Conservation (phyloP, 768 basidiomycete species). For the Pulveroboletus ravenelii region DNA sequence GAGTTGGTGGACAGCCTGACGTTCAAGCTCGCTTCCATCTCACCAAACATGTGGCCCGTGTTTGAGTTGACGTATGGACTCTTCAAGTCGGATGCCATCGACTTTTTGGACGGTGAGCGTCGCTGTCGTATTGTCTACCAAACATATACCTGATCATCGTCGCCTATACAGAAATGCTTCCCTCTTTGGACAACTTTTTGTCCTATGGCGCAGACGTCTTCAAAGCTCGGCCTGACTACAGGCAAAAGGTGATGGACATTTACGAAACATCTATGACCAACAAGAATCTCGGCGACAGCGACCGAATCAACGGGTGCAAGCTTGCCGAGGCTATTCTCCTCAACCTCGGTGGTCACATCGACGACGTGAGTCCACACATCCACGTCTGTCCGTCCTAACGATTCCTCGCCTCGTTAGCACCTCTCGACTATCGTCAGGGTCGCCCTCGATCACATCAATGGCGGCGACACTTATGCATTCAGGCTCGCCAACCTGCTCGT, state of each 20-base stretch:
- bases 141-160: neutral
- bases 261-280: conserved; percentile 70
- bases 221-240: conserved; percentile 68
- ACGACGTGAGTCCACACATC: conserved; percentile 53
- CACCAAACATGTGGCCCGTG: conserved; percentile 82
- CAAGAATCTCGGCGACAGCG: conserved; percentile 74
- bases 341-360: conserved; percentile 70
- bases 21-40: conserved; percentile 72
- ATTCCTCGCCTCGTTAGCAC: conserved; percentile 36
- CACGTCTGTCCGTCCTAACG: neutral
- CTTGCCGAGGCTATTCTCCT: conserved; percentile 78
- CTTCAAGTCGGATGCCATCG: conserved; percentile 79
- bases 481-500: conserved; percentile 79
- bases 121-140: neutral
- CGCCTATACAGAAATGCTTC: conserved; percentile 70
- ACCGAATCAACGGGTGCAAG: conserved; percentile 80
- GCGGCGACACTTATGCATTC: conserved; percentile 57
- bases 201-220: conserved; percentile 77
- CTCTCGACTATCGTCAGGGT: conserved; percentile 63
- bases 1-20: conserved; percentile 82
- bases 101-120: conserved; percentile 76
- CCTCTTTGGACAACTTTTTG: conserved; percentile 83
- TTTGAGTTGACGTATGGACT: conserved; percentile 78
- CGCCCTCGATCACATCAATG: conserved; percentile 55
- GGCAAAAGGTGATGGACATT: conserved; percentile 77